phyloP scores from a whole-genome alignment of 129 eudicot genomes.

The Tanacetum coccineum region DNA sequence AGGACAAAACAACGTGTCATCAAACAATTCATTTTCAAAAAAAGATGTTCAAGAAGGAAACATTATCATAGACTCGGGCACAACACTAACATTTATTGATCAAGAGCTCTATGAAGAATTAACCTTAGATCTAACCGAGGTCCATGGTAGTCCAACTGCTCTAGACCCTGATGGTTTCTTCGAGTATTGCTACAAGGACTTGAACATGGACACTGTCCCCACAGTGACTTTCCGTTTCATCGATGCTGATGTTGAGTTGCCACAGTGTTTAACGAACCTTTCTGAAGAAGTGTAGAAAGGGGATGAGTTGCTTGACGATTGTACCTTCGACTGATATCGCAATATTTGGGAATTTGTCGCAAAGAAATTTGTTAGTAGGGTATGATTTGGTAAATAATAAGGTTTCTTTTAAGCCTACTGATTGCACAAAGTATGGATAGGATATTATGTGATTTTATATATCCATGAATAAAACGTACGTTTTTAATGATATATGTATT shows the following conservation, averaged over 20 bases:
- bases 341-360: slow-evolving; percentile 48
- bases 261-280: slow-evolving; percentile 23
- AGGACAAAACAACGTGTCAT: slow-evolving; percentile 21
- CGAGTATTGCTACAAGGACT: slow-evolving; percentile 30
- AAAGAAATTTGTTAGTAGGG: slow-evolving; percentile 40
- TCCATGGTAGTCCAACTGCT: neutral
- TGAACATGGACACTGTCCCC: slow-evolving; percentile 22
- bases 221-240: slow-evolving; percentile 28
- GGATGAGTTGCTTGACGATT: slow-evolving; percentile 38
- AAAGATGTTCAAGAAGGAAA: slow-evolving; percentile 16
- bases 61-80: slow-evolving; percentile 58
- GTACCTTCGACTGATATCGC: slow-evolving; percentile 17
- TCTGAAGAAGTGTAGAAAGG: slow-evolving; percentile 16
- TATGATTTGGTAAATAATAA: slow-evolving; percentile 39
- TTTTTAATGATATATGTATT: no score
- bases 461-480: slow-evolving; percentile 10
- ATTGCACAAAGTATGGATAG: slow-evolving; percentile 22
- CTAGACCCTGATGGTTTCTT: slow-evolving; percentile 26
- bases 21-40: neutral
- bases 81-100: slow-evolving; percentile 39
- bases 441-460: slow-evolving; percentile 1
- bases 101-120: slow-evolving; percentile 2
- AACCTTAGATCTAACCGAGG: neutral
- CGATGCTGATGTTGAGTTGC: slow-evolving; percentile 39
- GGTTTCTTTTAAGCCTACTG: slow-evolving; percentile 42